These are phyloP conservation scores for Grosmannia serpens DNA, from an alignment of 2,329 filamentous ascomycete genomes.

Conservation along the genomic window DNA sequence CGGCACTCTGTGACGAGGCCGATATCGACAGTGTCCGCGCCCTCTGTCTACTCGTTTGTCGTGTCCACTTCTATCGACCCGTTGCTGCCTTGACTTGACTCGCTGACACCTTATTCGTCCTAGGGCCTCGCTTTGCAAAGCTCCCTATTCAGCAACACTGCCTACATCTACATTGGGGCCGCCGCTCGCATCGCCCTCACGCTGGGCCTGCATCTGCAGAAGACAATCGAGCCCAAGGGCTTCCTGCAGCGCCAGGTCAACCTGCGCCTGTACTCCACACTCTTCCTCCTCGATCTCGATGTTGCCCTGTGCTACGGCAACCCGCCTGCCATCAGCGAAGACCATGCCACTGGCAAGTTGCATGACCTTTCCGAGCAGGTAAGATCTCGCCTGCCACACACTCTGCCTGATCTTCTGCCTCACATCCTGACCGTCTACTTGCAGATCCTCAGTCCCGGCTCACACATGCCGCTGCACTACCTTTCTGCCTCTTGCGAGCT, in stretches of 20 bases:
- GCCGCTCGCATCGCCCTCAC: constrained; percentile 17
- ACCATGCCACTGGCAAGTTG: constrained; percentile 9
- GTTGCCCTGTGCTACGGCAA: constrained; percentile 16
- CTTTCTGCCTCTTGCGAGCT: constrained; percentile 15
- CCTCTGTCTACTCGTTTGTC: constrained; percentile 14
- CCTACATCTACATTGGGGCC: constrained; percentile 17
- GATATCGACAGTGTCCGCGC: constrained; percentile 17
- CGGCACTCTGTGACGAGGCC: constrained; percentile 16
- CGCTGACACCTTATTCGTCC: background rate
- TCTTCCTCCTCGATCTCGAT: constrained; percentile 17
- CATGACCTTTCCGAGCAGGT: constrained; percentile 13
- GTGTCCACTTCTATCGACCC: background rate
- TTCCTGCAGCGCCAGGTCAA: constrained; percentile 16
- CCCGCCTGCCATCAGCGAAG: constrained; percentile 15
- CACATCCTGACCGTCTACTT: background rate
- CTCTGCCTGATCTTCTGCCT: too few species aligned
- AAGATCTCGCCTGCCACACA: background rate
- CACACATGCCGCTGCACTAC: constrained; percentile 17
- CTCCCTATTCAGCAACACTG: constrained; percentile 16
- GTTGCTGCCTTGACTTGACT: background rate
- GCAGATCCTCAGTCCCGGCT: constrained; percentile 17
- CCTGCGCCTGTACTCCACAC: constrained; percentile 15
- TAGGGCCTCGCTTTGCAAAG: constrained; percentile 15
- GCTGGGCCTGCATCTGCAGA: constrained; percentile 15
- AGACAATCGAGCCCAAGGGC: constrained; percentile 12